Base-by-base conservation (phyloP, 805 yeast species). In the Ogataea polymorpha region DNA sequence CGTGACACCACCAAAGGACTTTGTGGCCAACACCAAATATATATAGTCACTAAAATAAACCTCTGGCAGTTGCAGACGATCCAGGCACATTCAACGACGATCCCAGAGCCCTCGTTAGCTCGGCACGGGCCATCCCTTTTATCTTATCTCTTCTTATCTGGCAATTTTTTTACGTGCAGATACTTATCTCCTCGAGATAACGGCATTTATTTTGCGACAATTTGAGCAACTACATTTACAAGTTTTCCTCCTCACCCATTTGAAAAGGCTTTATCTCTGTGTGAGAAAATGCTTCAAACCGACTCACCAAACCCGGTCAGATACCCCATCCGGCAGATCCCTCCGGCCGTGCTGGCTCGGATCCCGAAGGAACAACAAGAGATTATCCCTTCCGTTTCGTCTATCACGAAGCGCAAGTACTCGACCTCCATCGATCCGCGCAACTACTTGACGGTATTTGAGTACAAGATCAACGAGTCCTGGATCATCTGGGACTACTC, bases 401-500 rank as follows among this genome's bases (percentile, higher is more conserved):
- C 40, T 14, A 61, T 63, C 18, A 35, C 46, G 11, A 57, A 53
- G 35, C 72, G 75, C 53, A 78, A 78, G 51, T 86, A 86, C 56
- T 80, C 86, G 9, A 84, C 93, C 3, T 71, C 82, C 5, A 81
- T 83, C 25, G 88, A 82, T 55, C 80, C 79, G n/a, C 71, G 93
- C 44, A 75, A 76, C 58, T 81, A 67, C 56, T 62, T 82, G 27
- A 77, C 86, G 1, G 93, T 85, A 5, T 84, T 70, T 55, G 93
- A 86, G 61, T 86, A 80, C 63, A 70, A 67, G 54, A 59, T 86
- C 42, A 80, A 81, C 50, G 77, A 72, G 44, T 83, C 85, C 52
- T 77, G 88, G 77, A 76, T 88, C 41, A 80, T 87, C 48, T 88
- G 96, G 96, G 93, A 85, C 59, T 80, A 82, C 56, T 75, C 74